Evolutionary conservation across 345 rosid species (phyloP).

Genomic region (Pistacia integerrima): DNA sequence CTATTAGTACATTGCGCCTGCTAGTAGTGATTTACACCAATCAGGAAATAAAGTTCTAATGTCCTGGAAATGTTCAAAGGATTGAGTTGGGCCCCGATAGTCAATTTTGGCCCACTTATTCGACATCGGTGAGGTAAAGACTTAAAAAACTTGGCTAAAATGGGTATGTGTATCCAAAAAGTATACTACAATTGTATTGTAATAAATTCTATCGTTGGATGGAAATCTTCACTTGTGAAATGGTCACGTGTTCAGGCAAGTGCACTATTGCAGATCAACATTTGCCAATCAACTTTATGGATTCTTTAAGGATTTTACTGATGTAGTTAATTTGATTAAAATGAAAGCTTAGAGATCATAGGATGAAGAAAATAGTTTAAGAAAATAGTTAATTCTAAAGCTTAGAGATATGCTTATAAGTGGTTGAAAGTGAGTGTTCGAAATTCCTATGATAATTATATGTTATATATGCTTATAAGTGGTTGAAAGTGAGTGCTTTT

Average conservation of each 20-base stretch:
- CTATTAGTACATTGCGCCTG: constrained; percentile 72
- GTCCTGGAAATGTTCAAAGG: too few relatives aligned
- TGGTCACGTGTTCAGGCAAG: constrained; percentile 89
- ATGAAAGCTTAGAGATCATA: not conserved
- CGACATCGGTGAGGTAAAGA: too few relatives aligned
- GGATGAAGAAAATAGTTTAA: not conserved
- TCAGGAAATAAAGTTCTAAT: too few relatives aligned
- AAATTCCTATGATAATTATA: not conserved
- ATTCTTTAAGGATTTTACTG: not conserved
- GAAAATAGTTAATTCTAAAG: not conserved
- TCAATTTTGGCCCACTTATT: too few relatives aligned
- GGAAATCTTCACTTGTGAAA: constrained; percentile 80
- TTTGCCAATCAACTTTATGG: not conserved
- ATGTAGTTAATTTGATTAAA: not conserved
- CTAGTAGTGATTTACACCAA: not conserved
- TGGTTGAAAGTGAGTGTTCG: not conserved
- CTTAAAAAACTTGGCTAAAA: too few relatives aligned
- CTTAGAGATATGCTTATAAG: not conserved
- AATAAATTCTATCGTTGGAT: constrained; percentile 69
- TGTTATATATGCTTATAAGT: not conserved
- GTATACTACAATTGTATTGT: constrained; percentile 31
- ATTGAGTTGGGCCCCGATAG: too few relatives aligned
- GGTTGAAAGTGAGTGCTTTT: too few relatives aligned
- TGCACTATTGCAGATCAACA: constrained; percentile 8
- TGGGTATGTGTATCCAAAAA: too few relatives aligned